Evolutionary conservation across 1,284 basidiomycete species (phyloP), one percentile per base, ranked within the genome.

Genomic region (Sanguinoderma infundibulare): DNA sequence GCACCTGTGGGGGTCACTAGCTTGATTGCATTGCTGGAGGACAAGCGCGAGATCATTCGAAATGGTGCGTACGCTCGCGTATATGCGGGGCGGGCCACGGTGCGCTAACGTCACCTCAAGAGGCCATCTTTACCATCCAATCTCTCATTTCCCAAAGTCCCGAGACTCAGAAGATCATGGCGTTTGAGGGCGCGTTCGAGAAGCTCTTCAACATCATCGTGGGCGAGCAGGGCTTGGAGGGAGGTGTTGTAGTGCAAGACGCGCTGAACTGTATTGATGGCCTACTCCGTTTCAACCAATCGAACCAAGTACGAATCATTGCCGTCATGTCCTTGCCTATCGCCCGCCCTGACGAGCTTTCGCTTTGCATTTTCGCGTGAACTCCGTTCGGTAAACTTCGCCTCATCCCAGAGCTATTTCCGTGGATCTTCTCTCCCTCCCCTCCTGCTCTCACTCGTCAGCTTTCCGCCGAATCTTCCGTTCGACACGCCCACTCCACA

Each of bases 131-230:
- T 14, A 86, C 97, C 73, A 82, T 97, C 35, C 93, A 97, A 59
- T 82, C 88, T 5, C 81, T 99, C 40, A 87, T 93, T 44, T 86
- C 87, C 1, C 91, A 95, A 67, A 98, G 93, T 70, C 87, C 94
- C 35, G 96, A 98, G 73, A 93, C 99, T 53, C 97, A 98, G 74
- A 99, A 98, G 78, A 90, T 98, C 24, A 87, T 98, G 44, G 96
- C 96, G 0, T 99, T 99, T 72, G 96, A 97, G 69, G 96, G 98
- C 32, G 94, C 93, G 0, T 98, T 99, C 72, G 97, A 99, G 78
- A 95, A 92, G 73, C 83, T 98, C 34, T 95, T 99, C 77, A 90
- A 91, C 62, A 95, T 95, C 52, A 86, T 98, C 63, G 84, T 87
- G 7, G 83, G 87, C 61, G 97, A 98, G 76, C 94, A 95, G 40